These are phyloP conservation scores for Phaseolus lunatus DNA, from an alignment of 306 rosid species.

Conservation along the genomic window DNA sequence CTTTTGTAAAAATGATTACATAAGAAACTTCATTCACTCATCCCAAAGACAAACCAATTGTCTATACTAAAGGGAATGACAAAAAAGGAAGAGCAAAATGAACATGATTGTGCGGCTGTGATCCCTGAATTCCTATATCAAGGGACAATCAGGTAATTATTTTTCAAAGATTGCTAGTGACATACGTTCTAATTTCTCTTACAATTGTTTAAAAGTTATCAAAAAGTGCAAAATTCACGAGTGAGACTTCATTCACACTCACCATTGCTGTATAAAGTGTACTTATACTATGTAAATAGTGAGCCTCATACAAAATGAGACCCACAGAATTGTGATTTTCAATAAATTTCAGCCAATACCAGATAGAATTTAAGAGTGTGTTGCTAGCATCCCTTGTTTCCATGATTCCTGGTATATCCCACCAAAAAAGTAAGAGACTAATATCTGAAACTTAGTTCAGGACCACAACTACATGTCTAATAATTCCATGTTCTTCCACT, in stretches of 20 bases:
- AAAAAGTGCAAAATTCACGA: no score
- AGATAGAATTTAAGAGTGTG: not conserved
- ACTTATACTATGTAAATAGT: not conserved
- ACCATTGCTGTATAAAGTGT: not conserved
- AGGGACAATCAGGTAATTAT: not conserved
- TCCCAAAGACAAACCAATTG: not conserved
- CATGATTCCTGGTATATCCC: not conserved
- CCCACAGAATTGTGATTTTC: not conserved
- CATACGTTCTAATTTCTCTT: not conserved
- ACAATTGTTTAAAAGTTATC: no score
- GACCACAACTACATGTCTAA: not conserved
- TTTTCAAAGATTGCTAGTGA: not conserved
- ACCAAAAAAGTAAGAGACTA: not conserved
- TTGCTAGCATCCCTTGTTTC: not conserved
- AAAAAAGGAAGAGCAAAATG: not conserved
- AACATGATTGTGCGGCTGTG: not conserved
- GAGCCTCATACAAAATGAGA: not conserved
- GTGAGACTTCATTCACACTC: not conserved
- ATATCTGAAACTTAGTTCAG: not conserved
- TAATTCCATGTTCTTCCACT: not conserved
- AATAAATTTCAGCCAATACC: not conserved
- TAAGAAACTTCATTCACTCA: not conserved
- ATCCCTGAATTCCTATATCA: not conserved
- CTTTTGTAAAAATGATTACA: not conserved
- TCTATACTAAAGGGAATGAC: no score